Conservation (phyloP, 768 basidiomycete genomes). For the Boletellus ananas region DNA sequence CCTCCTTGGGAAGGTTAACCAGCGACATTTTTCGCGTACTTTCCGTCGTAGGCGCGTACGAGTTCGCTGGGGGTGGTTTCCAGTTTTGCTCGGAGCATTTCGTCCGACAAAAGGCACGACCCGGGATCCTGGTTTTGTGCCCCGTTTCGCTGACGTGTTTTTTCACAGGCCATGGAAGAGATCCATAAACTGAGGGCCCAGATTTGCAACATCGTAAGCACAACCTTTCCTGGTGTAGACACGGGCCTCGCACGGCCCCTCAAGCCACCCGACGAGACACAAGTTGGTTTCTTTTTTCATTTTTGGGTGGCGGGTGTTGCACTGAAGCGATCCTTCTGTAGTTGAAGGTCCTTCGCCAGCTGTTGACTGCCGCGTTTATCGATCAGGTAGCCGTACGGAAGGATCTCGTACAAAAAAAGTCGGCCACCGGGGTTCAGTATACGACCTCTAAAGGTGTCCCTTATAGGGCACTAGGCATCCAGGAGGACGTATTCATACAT, state of each 20-base stretch:
- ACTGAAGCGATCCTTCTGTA: constrained; percentile 29
- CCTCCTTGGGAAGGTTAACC: constrained; percentile 69
- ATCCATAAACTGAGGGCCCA: constrained; percentile 93
- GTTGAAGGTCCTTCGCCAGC: constrained; percentile 88
- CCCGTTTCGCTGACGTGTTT: neutral
- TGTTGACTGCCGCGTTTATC: constrained; percentile 86
- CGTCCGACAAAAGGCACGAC: constrained; percentile 75
- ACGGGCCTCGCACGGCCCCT: constrained; percentile 62
- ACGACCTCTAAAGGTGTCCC: constrained; percentile 75
- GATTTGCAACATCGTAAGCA: constrained; percentile 76
- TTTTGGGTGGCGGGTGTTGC: neutral
- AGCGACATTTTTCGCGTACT: constrained; percentile 88
- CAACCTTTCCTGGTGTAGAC: constrained; percentile 67
- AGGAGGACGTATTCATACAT: constrained; percentile 90
- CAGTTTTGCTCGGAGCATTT: constrained; percentile 88
- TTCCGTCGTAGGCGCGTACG: constrained; percentile 95
- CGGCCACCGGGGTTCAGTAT: constrained; percentile 60
- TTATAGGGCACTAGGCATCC: constrained; percentile 75
- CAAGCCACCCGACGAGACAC: constrained; percentile 70
- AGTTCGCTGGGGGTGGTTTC: constrained; percentile 78
- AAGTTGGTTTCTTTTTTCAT: constrained; percentile 45
- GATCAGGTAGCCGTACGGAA: constrained; percentile 93
- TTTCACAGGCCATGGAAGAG: constrained; percentile 89
- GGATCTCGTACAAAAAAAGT: constrained; percentile 64
- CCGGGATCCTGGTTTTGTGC: neutral